Base-by-base conservation (phyloP, 306 rosid genomes). In the Cucurbita pepo region DNA sequence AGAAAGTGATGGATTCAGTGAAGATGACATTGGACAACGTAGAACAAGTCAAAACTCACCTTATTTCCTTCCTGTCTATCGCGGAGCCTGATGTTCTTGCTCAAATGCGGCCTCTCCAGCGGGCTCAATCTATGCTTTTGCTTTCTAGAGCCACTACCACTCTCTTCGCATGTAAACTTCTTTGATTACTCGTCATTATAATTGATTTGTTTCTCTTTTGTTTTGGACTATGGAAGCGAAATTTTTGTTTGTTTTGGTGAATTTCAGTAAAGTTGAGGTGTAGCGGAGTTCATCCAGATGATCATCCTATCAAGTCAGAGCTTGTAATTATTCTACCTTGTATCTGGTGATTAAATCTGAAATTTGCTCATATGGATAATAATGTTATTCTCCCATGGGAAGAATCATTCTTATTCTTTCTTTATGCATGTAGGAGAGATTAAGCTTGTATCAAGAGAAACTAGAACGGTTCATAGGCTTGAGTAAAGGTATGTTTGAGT, bases 241-340 rank as follows among this genome's bases (percentile, higher is more conserved):
- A 22, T 44, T 25, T 73, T 73, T 64, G 16, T 37, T 77, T 78
- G n/a, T 2, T 50, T 52, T 40, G 69, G 37, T 77, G 76, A 69
- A 7, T 79, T 70, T 84, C 90, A 94, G 97, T 94, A 88, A 90
- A 78, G 77, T 75, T 90, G 84, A 83, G 92, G 78, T 90, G 97
- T 69, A 74, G 51, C 62, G 99, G 99, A 51, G 84, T 89, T 63
- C 71, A 87, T 73, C 95, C 92, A 0, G 90, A 86, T 78, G 88
- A 87, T 45, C 95, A 94, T 78, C 81, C 90, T 56, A 77, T 91
- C 75, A 91, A 83, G 75, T 77, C 97, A 16, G 99, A 94, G 86
- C 86, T 87, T 52, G 98, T 90, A 82, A 73, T 90, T 85, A 78
- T 84, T 53, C 63, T 63, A 7, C 59, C 59, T 69, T 78, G 84